phyloP scores from a whole-genome alignment of 2,329 filamentous ascomycete genomes.

The Fusarium equiseti region DNA sequence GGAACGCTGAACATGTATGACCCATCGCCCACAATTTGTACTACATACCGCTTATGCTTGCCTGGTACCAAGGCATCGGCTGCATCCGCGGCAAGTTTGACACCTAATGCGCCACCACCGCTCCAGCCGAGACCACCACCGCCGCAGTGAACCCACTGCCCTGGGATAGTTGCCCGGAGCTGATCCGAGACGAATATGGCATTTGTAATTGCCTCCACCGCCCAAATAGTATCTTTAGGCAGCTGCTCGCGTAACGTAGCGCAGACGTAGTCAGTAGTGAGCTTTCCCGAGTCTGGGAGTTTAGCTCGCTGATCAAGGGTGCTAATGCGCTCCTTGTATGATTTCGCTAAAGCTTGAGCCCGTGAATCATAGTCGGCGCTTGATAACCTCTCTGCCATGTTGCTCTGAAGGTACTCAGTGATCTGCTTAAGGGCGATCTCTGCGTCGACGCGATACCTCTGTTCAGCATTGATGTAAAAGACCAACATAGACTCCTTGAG shows the following conservation, averaged over 20 bases:
- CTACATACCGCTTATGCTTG: not conserved
- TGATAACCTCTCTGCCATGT: not conserved
- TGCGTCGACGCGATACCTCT: slow-evolving; percentile 23
- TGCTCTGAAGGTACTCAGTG: not conserved
- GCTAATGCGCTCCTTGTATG: not conserved
- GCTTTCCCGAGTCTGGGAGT: not conserved
- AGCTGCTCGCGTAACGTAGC: not conserved
- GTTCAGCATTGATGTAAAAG: slow-evolving; percentile 22
- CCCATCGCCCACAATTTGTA: slow-evolving; percentile 22
- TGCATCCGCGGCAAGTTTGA: slow-evolving; percentile 17
- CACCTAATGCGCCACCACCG: slow-evolving; percentile 14
- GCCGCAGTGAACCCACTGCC: slow-evolving; percentile 24
- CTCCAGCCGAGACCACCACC: slow-evolving; percentile 25
- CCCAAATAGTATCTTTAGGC: not conserved
- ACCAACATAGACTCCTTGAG: slow-evolving; percentile 18
- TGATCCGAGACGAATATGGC: slow-evolving; percentile 2
- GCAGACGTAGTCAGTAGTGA: slow-evolving; percentile 11
- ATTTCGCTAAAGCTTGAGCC: not conserved
- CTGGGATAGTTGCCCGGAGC: slow-evolving; percentile 7
- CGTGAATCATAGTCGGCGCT: not conserved
- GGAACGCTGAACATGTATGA: slow-evolving; percentile 30
- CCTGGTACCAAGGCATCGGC: not conserved
- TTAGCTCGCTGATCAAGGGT: not conserved
- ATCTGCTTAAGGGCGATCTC: slow-evolving; percentile 1
- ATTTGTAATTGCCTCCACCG: slow-evolving; percentile 22